Percentiles rank a stretch among this genome's conserved stretches.
These are phyloP conservation scores for Phaffia australis DNA, from an alignment of 768 basidiomycete species.

Conservation along the genomic window DNA sequence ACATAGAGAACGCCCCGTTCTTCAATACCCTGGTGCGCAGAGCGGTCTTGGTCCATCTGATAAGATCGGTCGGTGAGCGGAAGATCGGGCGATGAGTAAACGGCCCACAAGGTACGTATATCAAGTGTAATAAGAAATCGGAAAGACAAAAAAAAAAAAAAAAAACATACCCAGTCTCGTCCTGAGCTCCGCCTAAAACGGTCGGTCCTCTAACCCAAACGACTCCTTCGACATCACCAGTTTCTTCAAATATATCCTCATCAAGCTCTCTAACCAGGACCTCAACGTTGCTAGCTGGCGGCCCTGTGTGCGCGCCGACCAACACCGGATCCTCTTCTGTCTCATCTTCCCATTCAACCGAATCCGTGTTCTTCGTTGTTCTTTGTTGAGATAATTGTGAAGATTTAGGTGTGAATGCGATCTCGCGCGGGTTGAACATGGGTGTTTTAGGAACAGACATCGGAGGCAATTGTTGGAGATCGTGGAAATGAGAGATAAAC, in stretches of 20 bases:
- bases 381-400: not conserved
- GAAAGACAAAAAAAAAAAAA: no score
- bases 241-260: conserved; percentile 55
- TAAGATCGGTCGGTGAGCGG: not conserved
- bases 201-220: conserved; percentile 23
- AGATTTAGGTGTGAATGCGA: conserved; percentile 26
- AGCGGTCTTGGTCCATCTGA: not conserved
- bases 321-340: conserved; percentile 41
- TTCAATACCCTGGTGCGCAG: conserved; percentile 10
- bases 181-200: not conserved
- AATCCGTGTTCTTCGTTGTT: not conserved
- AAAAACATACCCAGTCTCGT: conserved; percentile 15
- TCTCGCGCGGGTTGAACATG: conserved; percentile 35
- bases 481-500: conserved; percentile 70
- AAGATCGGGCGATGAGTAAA: not conserved
- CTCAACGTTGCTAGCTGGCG: conserved; percentile 77
- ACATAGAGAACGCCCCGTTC: conserved; percentile 16
- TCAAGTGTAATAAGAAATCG: not conserved
- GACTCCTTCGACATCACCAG: conserved; percentile 30
- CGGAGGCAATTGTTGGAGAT: conserved; percentile 59
- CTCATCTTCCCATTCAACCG: conserved; percentile 1
- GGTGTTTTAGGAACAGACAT: conserved; percentile 29
- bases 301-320: conserved; percentile 42
- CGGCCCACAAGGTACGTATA: not conserved
- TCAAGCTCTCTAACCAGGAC: conserved; percentile 61